Conservation (phyloP, 2,329 filamentous ascomycete genomes). For the Amauroascus verrucosus region DNA sequence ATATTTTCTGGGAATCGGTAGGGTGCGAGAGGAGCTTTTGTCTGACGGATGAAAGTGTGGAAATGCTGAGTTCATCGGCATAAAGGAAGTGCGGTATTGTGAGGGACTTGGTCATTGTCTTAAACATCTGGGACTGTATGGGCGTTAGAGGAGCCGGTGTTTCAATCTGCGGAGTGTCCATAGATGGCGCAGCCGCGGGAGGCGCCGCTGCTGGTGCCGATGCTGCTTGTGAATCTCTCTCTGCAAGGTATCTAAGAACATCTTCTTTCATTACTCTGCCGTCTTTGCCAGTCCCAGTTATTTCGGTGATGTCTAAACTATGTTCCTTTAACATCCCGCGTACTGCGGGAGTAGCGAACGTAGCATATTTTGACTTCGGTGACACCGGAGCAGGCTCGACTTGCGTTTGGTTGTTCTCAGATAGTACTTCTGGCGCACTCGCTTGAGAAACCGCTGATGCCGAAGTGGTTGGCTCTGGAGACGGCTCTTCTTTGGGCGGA, state of each 20-base stretch:
- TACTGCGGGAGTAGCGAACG: slow-evolving; percentile 83
- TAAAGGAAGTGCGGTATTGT: slow-evolving; percentile 93
- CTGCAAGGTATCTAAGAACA: slow-evolving; percentile 60
- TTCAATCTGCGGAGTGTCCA: slow-evolving; percentile 49
- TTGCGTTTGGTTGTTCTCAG: slow-evolving; percentile 13
- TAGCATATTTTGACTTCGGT: slow-evolving; percentile 52
- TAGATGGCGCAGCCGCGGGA: slow-evolving; percentile 19
- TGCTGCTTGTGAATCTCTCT: slow-evolving; percentile 29
- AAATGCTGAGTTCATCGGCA: slow-evolving; percentile 78
- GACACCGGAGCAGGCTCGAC: slow-evolving; percentile 12
- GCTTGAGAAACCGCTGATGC: slow-evolving; percentile 13
- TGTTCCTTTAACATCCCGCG: slow-evolving; percentile 75
- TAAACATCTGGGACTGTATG: slow-evolving; percentile 91
- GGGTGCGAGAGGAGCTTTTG: slow-evolving; percentile 57
- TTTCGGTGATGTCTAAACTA: slow-evolving; percentile 63
- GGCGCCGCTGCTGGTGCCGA: slow-evolving; percentile 21
- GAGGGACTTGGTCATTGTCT: slow-evolving; percentile 86
- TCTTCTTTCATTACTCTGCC: slow-evolving; percentile 90
- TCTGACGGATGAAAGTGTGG: slow-evolving; percentile 61
- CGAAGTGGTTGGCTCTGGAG: slow-evolving; percentile 21
- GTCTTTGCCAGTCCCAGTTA: slow-evolving; percentile 79
- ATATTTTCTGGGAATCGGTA: slow-evolving; percentile 54
- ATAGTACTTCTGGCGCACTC: slow-evolving; percentile 3
- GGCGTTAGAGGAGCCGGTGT: slow-evolving; percentile 59
- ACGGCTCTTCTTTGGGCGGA: slow-evolving; percentile 16